Conservation (phyloP, 2,329 filamentous ascomycete genomes). For the Pyricularia pennisetigena region DNA sequence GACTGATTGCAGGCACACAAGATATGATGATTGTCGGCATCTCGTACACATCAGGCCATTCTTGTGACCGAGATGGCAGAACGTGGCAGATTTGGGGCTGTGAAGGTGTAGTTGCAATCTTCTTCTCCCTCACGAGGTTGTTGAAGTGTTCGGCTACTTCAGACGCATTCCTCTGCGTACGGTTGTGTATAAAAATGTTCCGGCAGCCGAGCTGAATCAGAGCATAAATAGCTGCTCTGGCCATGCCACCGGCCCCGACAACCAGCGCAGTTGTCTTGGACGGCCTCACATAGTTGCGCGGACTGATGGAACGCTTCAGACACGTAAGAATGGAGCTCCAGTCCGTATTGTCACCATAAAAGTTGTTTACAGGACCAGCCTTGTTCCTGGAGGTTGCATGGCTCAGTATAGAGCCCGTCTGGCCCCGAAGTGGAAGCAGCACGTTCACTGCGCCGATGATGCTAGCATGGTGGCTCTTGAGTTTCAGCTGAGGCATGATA, state of each 20-base stretch:
- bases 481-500: conserved; percentile 53
- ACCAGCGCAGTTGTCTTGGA: conserved; percentile 43
- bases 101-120: conserved; percentile 5
- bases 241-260: conserved; percentile 61
- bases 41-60: conserved; percentile 53
- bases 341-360: conserved; percentile 47
- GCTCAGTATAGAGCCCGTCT: conserved; percentile 36
- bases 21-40: conserved; percentile 63
- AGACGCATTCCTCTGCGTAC: conserved; percentile 50
- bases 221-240: conserved; percentile 63
- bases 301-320: conserved; percentile 58
- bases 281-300: conserved; percentile 49
- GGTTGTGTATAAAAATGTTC: conserved; percentile 63
- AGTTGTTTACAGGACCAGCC: conserved; percentile 48
- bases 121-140: conserved; percentile 28
- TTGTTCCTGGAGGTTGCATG: conserved; percentile 50
- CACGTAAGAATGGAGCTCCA: conserved; percentile 37
- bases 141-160: conserved; percentile 60
- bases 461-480: conserved; percentile 57
- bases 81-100: conserved; percentile 37
- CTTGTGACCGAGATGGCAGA: conserved; percentile 43
- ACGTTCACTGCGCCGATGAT: conserved; percentile 68
- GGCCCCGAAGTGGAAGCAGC: conserved; percentile 53
- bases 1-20: conserved; percentile 57
- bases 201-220: conserved; percentile 63